Evolutionary conservation across 495 filamentous ascomycete species (phyloP).

Genomic region (Entonaema liquescens): DNA sequence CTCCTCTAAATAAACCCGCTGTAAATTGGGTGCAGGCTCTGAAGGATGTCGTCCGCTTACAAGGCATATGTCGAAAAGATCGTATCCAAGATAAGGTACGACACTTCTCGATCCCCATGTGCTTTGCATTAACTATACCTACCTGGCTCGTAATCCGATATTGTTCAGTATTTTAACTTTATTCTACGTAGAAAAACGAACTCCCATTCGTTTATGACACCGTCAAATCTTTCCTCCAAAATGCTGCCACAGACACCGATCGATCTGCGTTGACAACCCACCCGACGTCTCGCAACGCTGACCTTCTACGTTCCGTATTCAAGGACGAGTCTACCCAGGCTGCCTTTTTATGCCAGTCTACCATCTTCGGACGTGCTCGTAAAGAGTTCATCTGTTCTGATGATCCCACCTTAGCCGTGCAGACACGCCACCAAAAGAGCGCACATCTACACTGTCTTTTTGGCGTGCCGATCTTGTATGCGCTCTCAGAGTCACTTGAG

Average conservation of each 20-base stretch:
- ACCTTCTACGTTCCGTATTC: slow-evolving; percentile 57
- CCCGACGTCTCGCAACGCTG: slow-evolving; percentile 54
- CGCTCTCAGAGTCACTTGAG: slow-evolving; percentile 33
- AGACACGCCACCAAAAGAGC: slow-evolving; percentile 58
- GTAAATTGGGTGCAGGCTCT: slow-evolving; percentile 62
- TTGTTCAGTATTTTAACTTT: slow-evolving; percentile 9
- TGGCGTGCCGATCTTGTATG: slow-evolving; percentile 56
- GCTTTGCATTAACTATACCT: slow-evolving; percentile 25
- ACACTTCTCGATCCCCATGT: slow-evolving; percentile 33
- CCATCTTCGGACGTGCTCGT: slow-evolving; percentile 59
- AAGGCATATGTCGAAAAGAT: slow-evolving; percentile 51
- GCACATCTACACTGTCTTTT: slow-evolving; percentile 71
- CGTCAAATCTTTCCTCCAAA: slow-evolving; percentile 48
- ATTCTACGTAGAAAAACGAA: slow-evolving; percentile 39
- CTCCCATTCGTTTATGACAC: slow-evolving; percentile 51
- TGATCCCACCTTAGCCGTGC: slow-evolving; percentile 9
- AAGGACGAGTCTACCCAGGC: slow-evolving; percentile 48
- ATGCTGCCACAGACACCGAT: slow-evolving; percentile 43
- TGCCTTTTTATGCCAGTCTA: slow-evolving; percentile 61
- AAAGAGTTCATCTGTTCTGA: slow-evolving; percentile 17
- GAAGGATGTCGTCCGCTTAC: slow-evolving; percentile 56
- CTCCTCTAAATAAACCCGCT: slow-evolving; percentile 27
- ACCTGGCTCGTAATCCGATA: background rate
- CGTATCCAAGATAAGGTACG: slow-evolving; percentile 49
- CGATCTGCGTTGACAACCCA: slow-evolving; percentile 39